phyloP scores from a whole-genome alignment of 2,329 filamentous ascomycete genomes.

The Monascus ruber region DNA sequence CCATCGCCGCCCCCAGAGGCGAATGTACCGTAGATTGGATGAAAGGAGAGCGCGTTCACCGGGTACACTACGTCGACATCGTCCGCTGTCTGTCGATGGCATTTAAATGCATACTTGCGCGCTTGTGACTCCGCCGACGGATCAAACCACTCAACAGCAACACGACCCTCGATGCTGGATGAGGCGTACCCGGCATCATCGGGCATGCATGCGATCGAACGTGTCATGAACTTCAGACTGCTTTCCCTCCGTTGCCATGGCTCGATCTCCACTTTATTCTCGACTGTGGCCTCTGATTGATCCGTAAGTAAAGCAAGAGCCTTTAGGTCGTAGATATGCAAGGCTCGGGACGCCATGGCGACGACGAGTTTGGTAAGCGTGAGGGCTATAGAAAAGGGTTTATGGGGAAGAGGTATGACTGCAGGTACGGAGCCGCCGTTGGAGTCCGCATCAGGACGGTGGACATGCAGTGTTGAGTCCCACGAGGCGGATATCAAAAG shows the following conservation, averaged over 20 bases:
- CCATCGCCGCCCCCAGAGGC: constrained; percentile 83
- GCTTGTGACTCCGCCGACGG: constrained; percentile 75
- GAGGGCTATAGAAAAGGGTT: constrained; percentile 75
- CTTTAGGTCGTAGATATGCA: constrained; percentile 86
- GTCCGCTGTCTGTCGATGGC: constrained; percentile 65
- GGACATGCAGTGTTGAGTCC: constrained; percentile 83
- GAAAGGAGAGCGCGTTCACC: constrained; percentile 81
- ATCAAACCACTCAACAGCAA: constrained; percentile 97
- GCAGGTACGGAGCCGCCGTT: constrained; percentile 44
- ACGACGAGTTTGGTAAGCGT: constrained; percentile 80
- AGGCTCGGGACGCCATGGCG: constrained; percentile 86
- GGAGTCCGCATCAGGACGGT: constrained; percentile 43
- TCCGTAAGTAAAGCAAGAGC: constrained; percentile 47
- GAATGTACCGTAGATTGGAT: constrained; percentile 72
- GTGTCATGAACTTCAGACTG: constrained; percentile 89
- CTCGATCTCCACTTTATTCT: constrained; percentile 44
- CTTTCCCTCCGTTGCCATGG: constrained; percentile 93
- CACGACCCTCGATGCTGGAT: constrained; percentile 83
- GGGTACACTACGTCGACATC: constrained; percentile 77
- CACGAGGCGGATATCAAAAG: constrained; percentile 84
- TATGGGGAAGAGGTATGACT: constrained; percentile 62
- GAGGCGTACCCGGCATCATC: constrained; percentile 90
- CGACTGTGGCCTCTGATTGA: constrained; percentile 31
- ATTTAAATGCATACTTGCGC: constrained; percentile 97
- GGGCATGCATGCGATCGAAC: constrained; percentile 90